These are phyloP conservation scores for Eimeria sp. DNA, from an alignment of 169 alveolate species.

Conservation along the genomic window DNA sequence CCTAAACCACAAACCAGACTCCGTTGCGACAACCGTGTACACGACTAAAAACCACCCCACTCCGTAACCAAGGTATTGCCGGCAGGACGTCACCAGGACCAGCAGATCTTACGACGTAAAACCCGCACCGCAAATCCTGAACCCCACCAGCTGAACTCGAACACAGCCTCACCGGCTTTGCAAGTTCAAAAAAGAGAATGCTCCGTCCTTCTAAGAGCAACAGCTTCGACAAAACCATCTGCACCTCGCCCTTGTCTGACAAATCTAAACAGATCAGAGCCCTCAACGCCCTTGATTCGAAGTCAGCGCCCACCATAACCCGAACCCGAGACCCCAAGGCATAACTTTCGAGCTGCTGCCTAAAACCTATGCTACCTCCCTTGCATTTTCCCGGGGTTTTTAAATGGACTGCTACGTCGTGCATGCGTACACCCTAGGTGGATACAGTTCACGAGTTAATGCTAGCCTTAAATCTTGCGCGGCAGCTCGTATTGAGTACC, in stretches of 20 bases:
- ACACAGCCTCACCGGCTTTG: constrained; percentile 30
- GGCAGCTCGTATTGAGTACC: not conserved
- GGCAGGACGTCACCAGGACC: not conserved
- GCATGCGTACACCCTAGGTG: not conserved
- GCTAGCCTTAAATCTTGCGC: not conserved
- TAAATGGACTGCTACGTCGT: not conserved
- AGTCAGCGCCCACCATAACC: not conserved
- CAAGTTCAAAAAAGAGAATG: constrained; percentile 35
- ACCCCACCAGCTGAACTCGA: not conserved
- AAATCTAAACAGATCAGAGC: not conserved
- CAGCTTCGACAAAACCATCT: constrained; percentile 2
- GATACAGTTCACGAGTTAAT: not conserved
- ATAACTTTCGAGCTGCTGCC: not conserved
- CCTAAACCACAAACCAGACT: not conserved
- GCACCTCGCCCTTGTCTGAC: constrained; percentile 29
- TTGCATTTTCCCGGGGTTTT: not conserved
- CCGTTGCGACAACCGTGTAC: not conserved
- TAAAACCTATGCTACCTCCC: not conserved
- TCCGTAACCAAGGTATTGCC: not conserved
- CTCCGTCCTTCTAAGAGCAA: not conserved
- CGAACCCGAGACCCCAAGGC: not conserved
- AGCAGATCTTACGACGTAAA: not conserved
- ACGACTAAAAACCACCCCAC: not conserved
- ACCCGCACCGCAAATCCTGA: not conserved
- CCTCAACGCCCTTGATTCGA: not conserved